Percentiles rank a stretch among this genome's conserved stretches.
Conservation (phyloP, 139 green algal species). For the Chlorella vulgaris region DNA sequence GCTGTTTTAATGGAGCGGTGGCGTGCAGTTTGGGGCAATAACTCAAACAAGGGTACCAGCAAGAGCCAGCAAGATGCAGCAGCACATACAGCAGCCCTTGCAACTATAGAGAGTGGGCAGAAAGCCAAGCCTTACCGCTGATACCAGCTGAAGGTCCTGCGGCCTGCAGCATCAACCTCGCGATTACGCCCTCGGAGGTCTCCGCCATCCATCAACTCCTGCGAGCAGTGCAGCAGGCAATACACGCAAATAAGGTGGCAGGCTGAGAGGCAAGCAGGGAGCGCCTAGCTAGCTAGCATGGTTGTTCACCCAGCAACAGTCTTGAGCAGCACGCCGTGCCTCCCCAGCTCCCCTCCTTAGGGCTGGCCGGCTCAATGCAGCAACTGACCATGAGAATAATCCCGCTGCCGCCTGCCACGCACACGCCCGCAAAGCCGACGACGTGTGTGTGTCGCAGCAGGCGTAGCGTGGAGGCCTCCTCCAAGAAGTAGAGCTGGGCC, state of each 20-base stretch:
- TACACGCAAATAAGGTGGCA: neutral
- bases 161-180: neutral
- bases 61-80: no score
- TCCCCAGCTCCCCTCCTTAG: neutral
- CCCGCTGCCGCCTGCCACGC: conserved; percentile 9
- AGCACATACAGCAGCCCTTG: neutral
- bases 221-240: neutral
- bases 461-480: conserved; percentile 32
- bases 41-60: no score
- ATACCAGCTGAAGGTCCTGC: conserved; percentile 7
- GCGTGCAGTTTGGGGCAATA: no score
- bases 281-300: no score
- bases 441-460: conserved; percentile 30
- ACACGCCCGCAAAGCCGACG: conserved; percentile 34
- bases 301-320: no score
- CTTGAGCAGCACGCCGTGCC: no score
- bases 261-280: neutral
- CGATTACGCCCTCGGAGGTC: conserved; percentile 20
- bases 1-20: no score
- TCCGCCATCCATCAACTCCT: conserved; percentile 24
- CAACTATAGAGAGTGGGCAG: no score
- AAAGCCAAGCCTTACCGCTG: conserved; percentile 25
- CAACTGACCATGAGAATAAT: conserved; percentile 28
- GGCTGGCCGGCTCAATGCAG: no score
- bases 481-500: conserved; percentile 19